Base-by-base conservation (phyloP, 108 stramenopile genomes). In the Phaeodactylum tricornutum region DNA sequence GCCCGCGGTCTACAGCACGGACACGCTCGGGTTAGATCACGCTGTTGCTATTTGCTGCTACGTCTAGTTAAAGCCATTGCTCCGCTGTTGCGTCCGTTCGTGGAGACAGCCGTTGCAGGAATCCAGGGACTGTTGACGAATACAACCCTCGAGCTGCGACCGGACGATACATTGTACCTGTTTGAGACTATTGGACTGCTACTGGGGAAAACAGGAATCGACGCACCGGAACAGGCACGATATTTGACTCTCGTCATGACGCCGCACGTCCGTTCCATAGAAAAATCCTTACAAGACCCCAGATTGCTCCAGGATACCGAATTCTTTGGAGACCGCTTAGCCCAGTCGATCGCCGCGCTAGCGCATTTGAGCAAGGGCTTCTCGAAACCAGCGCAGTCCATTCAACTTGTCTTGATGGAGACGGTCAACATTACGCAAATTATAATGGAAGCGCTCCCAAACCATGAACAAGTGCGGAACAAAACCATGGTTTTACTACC, bases 321-420 rank as follows among this genome's bases (percentile, higher is more conserved):
- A 3, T 26, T 33, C 1, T 59, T 47, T 29, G 74, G 65, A 16
- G 65, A 75, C 16, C 59, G 44, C 14, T 64, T 85, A 26, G 47
- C 79, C 15, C 57, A 57, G 29, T 75, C 76, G 20, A 59, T 85
- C 17, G 73, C 79, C 1, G 74, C 79, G 5, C 69, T 85, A 29
- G 84, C 84, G 1, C 69, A 62, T 52, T 54, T 85, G 22, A 73
- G 67, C 48, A 85, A 85, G 43, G 84, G 84, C 4, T 85, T 80
- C 62, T 64, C 55, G 32, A 61, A 61, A 12, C 76, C 74, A 43
- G 47, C 67, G 4, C 38, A 57, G 27, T 73, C 53, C 45, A 74
- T 81, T n/a, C 74, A 74, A 51, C 27, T 29, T 2, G 76, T 85
- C n/a, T 57, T 85, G 29, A 14, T 58, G n/a, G 77, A 74, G 31